A percentile compares a stretch with the other conserved stretches of the same genome.
phyloP scores from a whole-genome alignment of 106 monocot species.

The Acorus gramineus region DNA sequence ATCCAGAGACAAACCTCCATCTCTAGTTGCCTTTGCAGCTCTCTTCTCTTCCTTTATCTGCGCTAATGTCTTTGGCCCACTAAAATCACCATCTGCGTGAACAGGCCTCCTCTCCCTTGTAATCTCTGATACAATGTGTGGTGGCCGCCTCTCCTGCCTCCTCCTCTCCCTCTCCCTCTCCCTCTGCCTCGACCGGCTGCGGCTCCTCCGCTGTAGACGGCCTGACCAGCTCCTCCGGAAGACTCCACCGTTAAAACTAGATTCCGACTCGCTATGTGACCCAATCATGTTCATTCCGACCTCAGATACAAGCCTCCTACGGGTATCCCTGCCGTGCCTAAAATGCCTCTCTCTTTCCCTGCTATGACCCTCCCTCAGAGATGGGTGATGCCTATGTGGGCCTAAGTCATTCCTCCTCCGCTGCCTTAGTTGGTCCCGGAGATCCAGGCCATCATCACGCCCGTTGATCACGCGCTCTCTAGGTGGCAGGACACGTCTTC shows the following conservation, averaged over 20 bases:
- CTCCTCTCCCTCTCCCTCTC: slow-evolving; percentile 19
- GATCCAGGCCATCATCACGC: slow-evolving; percentile 17
- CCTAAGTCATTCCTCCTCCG: slow-evolving; percentile 12
- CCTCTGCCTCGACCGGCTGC: background rate
- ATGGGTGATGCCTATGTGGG: too few relatives aligned
- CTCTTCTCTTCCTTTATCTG: slow-evolving; percentile 53
- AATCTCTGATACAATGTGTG: slow-evolving; percentile 6
- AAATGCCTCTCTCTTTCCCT: background rate
- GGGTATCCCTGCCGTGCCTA: background rate
- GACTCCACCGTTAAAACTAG: background rate
- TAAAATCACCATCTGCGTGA: slow-evolving; percentile 14
- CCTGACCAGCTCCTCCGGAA: slow-evolving; percentile 1
- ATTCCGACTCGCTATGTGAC: background rate
- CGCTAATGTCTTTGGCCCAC: slow-evolving; percentile 39
- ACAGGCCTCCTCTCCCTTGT: slow-evolving; percentile 4
- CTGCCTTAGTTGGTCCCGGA: slow-evolving; percentile 30
- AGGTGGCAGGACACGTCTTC: background rate
- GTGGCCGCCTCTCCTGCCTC: background rate
- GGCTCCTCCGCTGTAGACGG: background rate
- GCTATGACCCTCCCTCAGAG: slow-evolving; percentile 1
- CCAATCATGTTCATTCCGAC: background rate
- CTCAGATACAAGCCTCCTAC: slow-evolving; percentile 14
- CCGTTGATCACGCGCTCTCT: slow-evolving; percentile 3
- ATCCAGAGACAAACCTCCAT: too few relatives aligned
- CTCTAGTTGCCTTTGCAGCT: background rate